phyloP scores from a whole-genome alignment of 345 rosid genomes.

The Rhodamnia rubescens region DNA sequence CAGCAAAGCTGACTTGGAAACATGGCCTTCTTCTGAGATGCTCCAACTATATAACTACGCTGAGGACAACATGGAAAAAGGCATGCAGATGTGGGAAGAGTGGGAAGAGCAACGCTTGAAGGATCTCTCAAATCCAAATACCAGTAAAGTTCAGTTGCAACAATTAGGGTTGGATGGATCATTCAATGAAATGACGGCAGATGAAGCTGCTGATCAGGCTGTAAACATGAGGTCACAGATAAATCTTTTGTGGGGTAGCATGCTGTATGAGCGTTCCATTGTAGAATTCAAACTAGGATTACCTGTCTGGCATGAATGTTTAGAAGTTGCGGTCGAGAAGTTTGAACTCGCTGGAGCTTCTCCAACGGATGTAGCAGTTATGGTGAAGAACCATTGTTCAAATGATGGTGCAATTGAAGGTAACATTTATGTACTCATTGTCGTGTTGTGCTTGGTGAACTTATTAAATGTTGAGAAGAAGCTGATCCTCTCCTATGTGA shows the following conservation, averaged over 20 bases:
- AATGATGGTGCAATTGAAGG: slow-evolving; percentile 48
- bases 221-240: slow-evolving; percentile 44
- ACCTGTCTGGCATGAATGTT: slow-evolving; percentile 61
- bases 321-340: slow-evolving; percentile 73
- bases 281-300: slow-evolving; percentile 73
- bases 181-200: slow-evolving; percentile 27
- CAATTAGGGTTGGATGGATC: slow-evolving; percentile 24
- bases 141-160: slow-evolving; percentile 7
- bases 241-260: slow-evolving; percentile 65
- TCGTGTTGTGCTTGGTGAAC: not conserved
- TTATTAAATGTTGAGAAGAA: not conserved
- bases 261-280: slow-evolving; percentile 76
- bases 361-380: slow-evolving; percentile 36
- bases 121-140: slow-evolving; percentile 10
- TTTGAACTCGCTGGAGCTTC: slow-evolving; percentile 71
- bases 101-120: slow-evolving; percentile 19
- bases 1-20: slow-evolving; percentile 39
- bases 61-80: slow-evolving; percentile 63
- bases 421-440: slow-evolving; percentile 5
- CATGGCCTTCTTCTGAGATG: slow-evolving; percentile 47
- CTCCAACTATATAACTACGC: slow-evolving; percentile 55
- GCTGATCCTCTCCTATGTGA: slow-evolving; percentile 5
- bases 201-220: slow-evolving; percentile 43
- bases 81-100: slow-evolving; percentile 53
- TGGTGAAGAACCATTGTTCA: slow-evolving; percentile 58